Evolutionary conservation across 202 grass and related monocot genomes (phyloP).

Genomic region (Elaeis oleifera): DNA sequence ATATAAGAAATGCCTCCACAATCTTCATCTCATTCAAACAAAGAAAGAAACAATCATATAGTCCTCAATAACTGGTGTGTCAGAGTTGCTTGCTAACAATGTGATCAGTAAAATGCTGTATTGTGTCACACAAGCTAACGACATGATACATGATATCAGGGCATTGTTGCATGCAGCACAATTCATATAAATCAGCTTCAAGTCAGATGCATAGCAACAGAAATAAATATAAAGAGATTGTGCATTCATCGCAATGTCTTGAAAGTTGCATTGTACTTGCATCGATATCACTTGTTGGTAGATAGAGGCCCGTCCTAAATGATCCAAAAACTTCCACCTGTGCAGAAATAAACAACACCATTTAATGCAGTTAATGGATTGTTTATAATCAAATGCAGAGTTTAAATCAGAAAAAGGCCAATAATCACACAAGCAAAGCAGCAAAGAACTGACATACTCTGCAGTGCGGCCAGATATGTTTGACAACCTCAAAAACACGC

Average conservation of each 20-base stretch:
- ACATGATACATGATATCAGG: too few species aligned
- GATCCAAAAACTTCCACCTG: conserved; percentile 98
- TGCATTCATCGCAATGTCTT: not conserved
- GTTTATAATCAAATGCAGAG: not conserved
- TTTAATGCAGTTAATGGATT: conserved; percentile 13
- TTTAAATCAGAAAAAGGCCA: not conserved
- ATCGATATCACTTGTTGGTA: conserved; percentile 92
- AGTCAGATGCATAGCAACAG: not conserved
- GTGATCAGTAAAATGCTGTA: too few species aligned
- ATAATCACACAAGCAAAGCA: not conserved
- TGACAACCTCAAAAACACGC: conserved; percentile 70
- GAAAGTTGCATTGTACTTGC: conserved; percentile 35
- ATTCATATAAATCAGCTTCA: too few species aligned
- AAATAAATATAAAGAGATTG: not conserved
- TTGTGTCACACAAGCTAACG: too few species aligned
- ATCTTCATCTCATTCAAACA: too few species aligned
- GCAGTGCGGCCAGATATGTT: conserved; percentile 92
- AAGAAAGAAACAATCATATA: too few species aligned
- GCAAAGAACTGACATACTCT: conserved; percentile 29
- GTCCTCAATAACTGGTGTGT: too few species aligned
- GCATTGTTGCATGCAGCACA: too few species aligned
- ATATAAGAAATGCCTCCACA: too few species aligned
- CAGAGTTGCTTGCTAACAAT: too few species aligned
- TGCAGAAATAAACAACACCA: conserved; percentile 14
- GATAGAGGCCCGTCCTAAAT: conserved; percentile 88